Evolutionary conservation across 257 asterid species (phyloP).

Genomic region (Gynochthodes officinalis): DNA sequence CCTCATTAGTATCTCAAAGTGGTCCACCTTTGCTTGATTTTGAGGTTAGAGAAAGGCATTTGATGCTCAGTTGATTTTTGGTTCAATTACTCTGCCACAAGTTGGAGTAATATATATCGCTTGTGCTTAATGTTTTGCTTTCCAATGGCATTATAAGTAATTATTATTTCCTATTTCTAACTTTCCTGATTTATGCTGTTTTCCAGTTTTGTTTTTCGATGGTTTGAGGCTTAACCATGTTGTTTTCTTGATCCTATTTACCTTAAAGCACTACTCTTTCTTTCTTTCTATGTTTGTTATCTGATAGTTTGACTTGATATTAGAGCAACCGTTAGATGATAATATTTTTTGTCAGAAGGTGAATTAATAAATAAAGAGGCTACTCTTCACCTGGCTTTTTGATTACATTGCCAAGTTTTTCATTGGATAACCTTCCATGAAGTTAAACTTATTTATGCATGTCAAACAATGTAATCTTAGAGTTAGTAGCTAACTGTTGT

Average conservation of each 20-base stretch:
- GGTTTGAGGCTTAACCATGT: background rate
- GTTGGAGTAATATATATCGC: background rate
- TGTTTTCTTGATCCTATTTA: background rate
- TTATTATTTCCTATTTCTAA: background rate
- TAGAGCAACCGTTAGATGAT: background rate
- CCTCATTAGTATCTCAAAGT: slow-evolving; percentile 75
- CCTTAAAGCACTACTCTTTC: background rate
- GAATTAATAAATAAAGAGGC: background rate
- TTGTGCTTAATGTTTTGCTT: background rate
- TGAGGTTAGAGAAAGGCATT: slow-evolving; percentile 57
- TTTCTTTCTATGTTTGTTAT: background rate
- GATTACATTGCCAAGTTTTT: background rate
- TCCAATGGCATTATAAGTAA: background rate
- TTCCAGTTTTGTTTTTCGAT: background rate
- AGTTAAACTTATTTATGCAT: background rate
- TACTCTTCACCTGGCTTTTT: background rate
- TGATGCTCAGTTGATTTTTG: background rate
- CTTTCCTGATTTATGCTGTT: background rate
- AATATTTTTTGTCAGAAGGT: no score
- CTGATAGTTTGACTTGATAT: background rate
- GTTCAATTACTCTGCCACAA: background rate
- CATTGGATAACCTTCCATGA: background rate
- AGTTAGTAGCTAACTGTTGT: background rate
- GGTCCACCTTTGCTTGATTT: slow-evolving; percentile 94
- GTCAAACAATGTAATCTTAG: background rate